A percentile compares a stretch with the other conserved stretches of the same genome.
Conservation (phyloP, 441 rosid species). For the Pelargonium exstipulatum region DNA sequence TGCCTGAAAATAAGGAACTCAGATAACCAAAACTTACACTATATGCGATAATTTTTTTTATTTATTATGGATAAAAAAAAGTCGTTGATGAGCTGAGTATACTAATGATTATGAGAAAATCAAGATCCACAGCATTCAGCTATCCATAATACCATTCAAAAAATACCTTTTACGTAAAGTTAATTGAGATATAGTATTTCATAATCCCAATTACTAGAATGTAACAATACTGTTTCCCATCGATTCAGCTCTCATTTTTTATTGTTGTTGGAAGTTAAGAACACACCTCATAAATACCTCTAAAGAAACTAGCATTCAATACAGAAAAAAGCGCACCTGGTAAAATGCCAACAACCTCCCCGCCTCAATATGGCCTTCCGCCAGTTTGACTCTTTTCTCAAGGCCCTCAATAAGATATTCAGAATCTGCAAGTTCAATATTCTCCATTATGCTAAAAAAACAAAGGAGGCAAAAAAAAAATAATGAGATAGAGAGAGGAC, state of each 20-base stretch:
- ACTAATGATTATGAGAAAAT: not conserved
- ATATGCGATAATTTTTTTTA: not conserved
- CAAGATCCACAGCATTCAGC: not conserved
- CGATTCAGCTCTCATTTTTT: not conserved
- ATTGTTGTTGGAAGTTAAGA: not conserved
- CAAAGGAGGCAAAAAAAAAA: not conserved
- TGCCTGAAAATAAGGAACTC: not conserved
- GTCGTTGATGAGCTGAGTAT: not conserved
- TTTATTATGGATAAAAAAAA: not conserved
- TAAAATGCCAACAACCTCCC: slow-evolving; percentile 83
- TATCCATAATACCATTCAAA: not conserved
- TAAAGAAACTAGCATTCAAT: not conserved
- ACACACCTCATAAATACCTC: not conserved
- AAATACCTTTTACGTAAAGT: not conserved
- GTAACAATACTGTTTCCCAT: not conserved
- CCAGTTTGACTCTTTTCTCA: slow-evolving; percentile 59
- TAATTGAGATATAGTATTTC: not conserved
- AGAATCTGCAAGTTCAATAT: slow-evolving; percentile 37
- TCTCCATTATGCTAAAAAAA: slow-evolving; percentile 13
- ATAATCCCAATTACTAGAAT: not conserved
- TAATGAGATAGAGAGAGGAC: not conserved
- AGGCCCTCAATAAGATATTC: slow-evolving; percentile 40
- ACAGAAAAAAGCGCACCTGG: slow-evolving; percentile 50
- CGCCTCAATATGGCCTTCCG: slow-evolving; percentile 87
- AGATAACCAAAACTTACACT: not conserved